These are phyloP conservation scores for Sparassis latifolia DNA, from an alignment of 1,284 basidiomycete species.

Conservation along the genomic window DNA sequence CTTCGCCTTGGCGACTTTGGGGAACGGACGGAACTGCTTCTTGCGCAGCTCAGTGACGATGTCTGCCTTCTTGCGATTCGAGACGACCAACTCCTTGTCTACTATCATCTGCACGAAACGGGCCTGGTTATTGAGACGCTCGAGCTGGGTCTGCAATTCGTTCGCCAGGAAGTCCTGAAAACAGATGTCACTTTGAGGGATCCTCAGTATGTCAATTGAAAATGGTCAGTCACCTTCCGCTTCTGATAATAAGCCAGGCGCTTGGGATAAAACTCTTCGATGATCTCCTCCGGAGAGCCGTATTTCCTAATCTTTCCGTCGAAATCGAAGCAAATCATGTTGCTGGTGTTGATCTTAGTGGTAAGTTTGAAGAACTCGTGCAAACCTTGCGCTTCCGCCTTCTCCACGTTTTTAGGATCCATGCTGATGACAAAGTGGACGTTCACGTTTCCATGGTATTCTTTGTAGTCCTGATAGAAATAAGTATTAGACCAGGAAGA, in stretches of 20 bases:
- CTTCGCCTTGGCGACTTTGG: conserved; percentile 68
- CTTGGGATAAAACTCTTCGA: conserved; percentile 91
- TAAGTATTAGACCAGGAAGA: neutral
- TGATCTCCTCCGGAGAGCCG: conserved; percentile 82
- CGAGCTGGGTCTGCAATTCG: conserved; percentile 79
- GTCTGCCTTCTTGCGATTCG: conserved; percentile 87
- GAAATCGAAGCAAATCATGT: conserved; percentile 99
- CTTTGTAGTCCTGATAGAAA: conserved; percentile 78
- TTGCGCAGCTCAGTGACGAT: conserved; percentile 83
- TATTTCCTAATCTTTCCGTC: conserved; percentile 97
- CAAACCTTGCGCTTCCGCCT: conserved; percentile 86
- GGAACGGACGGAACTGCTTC: conserved; percentile 86
- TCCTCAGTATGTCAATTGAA: neutral
- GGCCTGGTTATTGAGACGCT: conserved; percentile 91
- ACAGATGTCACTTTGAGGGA: neutral
- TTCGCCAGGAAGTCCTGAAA: conserved; percentile 78
- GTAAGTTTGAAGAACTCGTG: conserved; percentile 91
- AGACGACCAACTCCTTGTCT: conserved; percentile 80
- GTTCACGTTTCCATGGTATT: conserved; percentile 90
- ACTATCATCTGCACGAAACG: conserved; percentile 98
- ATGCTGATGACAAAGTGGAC: conserved; percentile 90
- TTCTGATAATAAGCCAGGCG: conserved; percentile 91
- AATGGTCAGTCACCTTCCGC: conserved; percentile 65
- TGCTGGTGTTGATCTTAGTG: conserved; percentile 79
- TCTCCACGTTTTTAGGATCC: conserved; percentile 75